Base-by-base conservation (phyloP, 306 rosid genomes). In the Lotus japonicus region DNA sequence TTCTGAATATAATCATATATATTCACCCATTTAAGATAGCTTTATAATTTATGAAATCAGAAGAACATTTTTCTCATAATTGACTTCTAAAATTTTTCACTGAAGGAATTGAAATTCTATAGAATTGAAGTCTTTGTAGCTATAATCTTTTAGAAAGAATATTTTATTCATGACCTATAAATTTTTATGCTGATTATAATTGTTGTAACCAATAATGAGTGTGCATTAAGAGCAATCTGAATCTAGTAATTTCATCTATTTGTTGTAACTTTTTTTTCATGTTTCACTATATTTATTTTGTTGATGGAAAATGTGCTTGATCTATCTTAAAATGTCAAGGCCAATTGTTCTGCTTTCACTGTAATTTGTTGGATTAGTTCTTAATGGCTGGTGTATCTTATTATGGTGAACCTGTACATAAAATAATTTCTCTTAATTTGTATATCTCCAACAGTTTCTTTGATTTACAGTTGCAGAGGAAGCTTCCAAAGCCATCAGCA, bases 381-480 rank as follows among this genome's bases (percentile, higher is more conserved):
- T 43, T 21, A 61, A 63, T 70, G 12, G 61, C 23, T 15, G 52
- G n/a, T 70, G 53, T 7, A 28, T 64, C 63, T 70, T 50, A 26
- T 49, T 68, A 9, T 36, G 17, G 18, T 16, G 72, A 57, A 51
- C 15, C 28, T 56, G 23, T 51, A 39, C 56, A 42, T 33, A 73
- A 66, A 26, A 23, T 51, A 42, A 6, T 57, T 57, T 68, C 18
- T 59, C 53, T 57, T 66, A 23, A 18, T 52, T 57, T 16, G 48
- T 53, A 19, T 61, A 64, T 78, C 13, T 11, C 23, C 57, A 21
- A 56, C 39, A 53, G 21, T 58, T 26, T 71, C 3, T 42, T 17
- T 77, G 43, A 78, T 53, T 75, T 65, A 58, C 74, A 41, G 72
- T 68, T 79, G 75, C 83, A 83, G 77, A 68, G 50, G 64, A 85